Evolutionary conservation across 257 asterid genomes (phyloP).

Genomic region (Primulina eburnea): DNA sequence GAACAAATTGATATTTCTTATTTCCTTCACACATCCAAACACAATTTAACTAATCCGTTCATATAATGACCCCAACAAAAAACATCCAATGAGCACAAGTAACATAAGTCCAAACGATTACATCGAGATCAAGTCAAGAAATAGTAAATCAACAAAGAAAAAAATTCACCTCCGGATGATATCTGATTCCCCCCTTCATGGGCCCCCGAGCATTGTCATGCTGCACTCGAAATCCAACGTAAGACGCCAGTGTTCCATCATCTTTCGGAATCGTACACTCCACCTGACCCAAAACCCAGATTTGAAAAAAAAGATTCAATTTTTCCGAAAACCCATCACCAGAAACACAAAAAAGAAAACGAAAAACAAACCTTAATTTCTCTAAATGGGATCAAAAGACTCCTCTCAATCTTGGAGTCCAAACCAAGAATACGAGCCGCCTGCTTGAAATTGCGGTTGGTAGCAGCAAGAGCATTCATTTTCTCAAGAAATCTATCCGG

Average conservation of each 20-base stretch:
- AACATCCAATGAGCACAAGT: neutral
- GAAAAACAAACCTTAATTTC: slow-evolving; percentile 68
- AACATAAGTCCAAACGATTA: neutral
- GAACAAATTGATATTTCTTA: neutral
- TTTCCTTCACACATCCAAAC: slow-evolving; percentile 12
- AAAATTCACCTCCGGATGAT: slow-evolving; percentile 80
- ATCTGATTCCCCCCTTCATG: slow-evolving; percentile 99
- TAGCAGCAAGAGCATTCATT: slow-evolving; percentile 96
- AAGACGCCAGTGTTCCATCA: slow-evolving; percentile 84
- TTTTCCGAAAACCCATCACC: slow-evolving; percentile 16
- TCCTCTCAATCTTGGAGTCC: slow-evolving; percentile 75
- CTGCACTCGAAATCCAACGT: slow-evolving; percentile 84
- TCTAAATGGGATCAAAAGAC: slow-evolving; percentile 91
- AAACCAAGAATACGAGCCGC: slow-evolving; percentile 90
- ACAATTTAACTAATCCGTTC: slow-evolving; percentile 13
- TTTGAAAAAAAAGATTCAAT: slow-evolving; percentile 6
- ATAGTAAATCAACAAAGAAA: neutral
- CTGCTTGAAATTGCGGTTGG: slow-evolving; percentile 81
- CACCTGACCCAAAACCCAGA: slow-evolving; percentile 52
- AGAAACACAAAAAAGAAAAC: neutral
- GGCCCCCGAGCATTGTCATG: slow-evolving; percentile 97
- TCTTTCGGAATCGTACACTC: slow-evolving; percentile 94
- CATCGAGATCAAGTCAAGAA: no score
- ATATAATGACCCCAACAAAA: neutral
- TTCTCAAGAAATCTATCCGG: neutral